phyloP scores from a whole-genome alignment of 2,329 filamentous ascomycete species.

The Monilinia laxa region DNA sequence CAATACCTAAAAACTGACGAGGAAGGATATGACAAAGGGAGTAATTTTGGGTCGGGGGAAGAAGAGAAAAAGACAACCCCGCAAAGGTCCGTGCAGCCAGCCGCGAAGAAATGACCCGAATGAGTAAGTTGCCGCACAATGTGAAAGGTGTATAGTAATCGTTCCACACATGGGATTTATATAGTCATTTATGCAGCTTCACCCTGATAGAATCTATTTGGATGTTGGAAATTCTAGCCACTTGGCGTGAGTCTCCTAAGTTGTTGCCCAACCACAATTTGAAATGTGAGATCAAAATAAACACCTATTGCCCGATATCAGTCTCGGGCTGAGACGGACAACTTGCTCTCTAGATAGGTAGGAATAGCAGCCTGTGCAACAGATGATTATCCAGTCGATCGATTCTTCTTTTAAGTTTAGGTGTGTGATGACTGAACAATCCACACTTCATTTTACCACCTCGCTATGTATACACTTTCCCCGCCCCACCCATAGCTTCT shows the following conservation, averaged over 20 bases:
- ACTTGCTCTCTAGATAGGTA: background rate
- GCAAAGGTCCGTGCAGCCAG: constrained; percentile 15
- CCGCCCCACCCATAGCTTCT: constrained; percentile 1
- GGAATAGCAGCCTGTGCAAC: background rate
- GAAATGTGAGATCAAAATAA: background rate
- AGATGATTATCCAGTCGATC: background rate
- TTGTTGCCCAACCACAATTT: background rate
- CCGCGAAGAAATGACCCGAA: background rate
- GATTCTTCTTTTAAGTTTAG: constrained; percentile 10
- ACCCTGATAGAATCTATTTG: background rate
- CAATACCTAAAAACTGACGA: background rate
- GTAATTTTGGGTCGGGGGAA: background rate
- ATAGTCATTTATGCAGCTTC: background rate
- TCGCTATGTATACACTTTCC: constrained; percentile 24
- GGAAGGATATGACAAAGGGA: background rate
- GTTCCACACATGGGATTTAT: background rate
- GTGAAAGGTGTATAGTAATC: background rate
- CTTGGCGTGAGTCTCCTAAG: background rate
- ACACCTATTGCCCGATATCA: background rate
- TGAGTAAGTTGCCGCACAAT: constrained; percentile 14
- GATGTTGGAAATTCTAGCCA: background rate
- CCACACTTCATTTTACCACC: constrained; percentile 20
- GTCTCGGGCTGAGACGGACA: background rate
- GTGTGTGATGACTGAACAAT: constrained; percentile 14
- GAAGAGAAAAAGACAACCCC: background rate